Evolutionary conservation across 2,329 filamentous ascomycete genomes (phyloP).

Genomic region (Cercospora citrullina): DNA sequence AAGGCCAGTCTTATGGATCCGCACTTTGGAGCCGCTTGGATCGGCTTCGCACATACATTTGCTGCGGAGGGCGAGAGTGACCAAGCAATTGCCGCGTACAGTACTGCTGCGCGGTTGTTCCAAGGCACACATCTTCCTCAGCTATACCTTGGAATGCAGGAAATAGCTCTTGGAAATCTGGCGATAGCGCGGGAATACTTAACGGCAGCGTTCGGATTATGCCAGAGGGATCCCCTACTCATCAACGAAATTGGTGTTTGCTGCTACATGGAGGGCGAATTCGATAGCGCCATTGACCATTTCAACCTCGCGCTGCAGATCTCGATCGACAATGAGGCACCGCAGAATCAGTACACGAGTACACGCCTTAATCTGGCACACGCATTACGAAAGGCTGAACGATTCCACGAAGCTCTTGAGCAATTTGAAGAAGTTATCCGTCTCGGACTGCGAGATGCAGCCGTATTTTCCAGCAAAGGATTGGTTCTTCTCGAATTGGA

Average conservation of each 20-base stretch:
- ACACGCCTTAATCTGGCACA: constrained; percentile 89
- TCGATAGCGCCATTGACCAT: constrained; percentile 71
- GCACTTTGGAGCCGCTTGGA: constrained; percentile 96
- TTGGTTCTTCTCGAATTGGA: constrained; percentile 79
- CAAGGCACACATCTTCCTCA: constrained; percentile 96
- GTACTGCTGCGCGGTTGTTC: constrained; percentile 88
- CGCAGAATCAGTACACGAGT: constrained; percentile 76
- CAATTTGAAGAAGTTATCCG: constrained; percentile 87
- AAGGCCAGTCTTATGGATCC: constrained; percentile 98
- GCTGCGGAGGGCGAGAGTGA: constrained; percentile 97
- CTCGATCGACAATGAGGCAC: constrained; percentile 71
- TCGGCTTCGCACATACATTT: constrained; percentile 97
- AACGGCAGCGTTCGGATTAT: constrained; percentile 80
- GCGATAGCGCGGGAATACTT: constrained; percentile 91
- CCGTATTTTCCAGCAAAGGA: constrained; percentile 79
- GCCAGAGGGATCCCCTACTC: constrained; percentile 81
- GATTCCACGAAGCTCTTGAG: constrained; percentile 68
- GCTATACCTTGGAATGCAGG: constrained; percentile 97
- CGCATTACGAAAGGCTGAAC: constrained; percentile 71
- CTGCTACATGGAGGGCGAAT: constrained; percentile 85
- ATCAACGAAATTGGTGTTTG: constrained; percentile 96
- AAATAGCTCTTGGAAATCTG: constrained; percentile 94
- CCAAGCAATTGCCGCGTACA: constrained; percentile 96
- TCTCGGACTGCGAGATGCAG: constrained; percentile 71
- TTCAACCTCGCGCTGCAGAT: constrained; percentile 77